Percentiles rank a stretch among this genome's conserved stretches.
phyloP scores from a whole-genome alignment of 805 yeast genomes.

The Myxozyma neotropica region DNA sequence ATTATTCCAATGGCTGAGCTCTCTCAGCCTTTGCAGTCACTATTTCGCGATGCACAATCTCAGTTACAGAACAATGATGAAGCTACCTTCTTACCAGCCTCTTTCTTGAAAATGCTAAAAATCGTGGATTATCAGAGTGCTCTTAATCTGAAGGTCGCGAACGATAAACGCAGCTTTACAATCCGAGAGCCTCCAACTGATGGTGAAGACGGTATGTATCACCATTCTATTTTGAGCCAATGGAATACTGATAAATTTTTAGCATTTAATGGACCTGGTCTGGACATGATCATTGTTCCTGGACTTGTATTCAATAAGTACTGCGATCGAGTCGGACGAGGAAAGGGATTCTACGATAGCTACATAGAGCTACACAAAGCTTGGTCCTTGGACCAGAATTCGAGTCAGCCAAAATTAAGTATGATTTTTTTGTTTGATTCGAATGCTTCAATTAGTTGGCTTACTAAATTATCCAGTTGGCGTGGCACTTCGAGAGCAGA shows the following conservation, averaged over 20 bases:
- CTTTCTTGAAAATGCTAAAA: slow-evolving; percentile 18
- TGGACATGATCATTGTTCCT: slow-evolving; percentile 80
- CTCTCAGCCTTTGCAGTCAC: neutral
- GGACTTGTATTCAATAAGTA: slow-evolving; percentile 74
- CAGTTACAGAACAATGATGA: neutral
- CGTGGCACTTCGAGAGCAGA: slow-evolving; percentile 63
- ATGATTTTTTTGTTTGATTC: neutral
- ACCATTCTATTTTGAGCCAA: neutral
- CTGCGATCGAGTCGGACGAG: slow-evolving; percentile 77
- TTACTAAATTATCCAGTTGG: no score
- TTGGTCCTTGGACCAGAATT: slow-evolving; percentile 32
- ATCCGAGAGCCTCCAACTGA: slow-evolving; percentile 23
- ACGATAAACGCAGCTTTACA: slow-evolving; percentile 11
- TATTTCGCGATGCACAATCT: slow-evolving; percentile 12
- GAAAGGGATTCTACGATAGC: slow-evolving; percentile 90
- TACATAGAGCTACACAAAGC: slow-evolving; percentile 56
- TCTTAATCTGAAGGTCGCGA: neutral
- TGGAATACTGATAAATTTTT: neutral
- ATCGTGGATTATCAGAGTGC: slow-evolving; percentile 2
- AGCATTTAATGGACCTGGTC: slow-evolving; percentile 43
- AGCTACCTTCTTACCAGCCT: slow-evolving; percentile 10
- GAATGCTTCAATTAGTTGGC: no score
- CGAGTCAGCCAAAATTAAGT: slow-evolving; percentile 14
- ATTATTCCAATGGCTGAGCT: slow-evolving; percentile 50
- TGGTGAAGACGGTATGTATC: slow-evolving; percentile 20